A percentile compares a stretch with the other conserved stretches of the same genome.
These are phyloP conservation scores for Jatropha curcas DNA, from an alignment of 345 rosid species.

Conservation along the genomic window DNA sequence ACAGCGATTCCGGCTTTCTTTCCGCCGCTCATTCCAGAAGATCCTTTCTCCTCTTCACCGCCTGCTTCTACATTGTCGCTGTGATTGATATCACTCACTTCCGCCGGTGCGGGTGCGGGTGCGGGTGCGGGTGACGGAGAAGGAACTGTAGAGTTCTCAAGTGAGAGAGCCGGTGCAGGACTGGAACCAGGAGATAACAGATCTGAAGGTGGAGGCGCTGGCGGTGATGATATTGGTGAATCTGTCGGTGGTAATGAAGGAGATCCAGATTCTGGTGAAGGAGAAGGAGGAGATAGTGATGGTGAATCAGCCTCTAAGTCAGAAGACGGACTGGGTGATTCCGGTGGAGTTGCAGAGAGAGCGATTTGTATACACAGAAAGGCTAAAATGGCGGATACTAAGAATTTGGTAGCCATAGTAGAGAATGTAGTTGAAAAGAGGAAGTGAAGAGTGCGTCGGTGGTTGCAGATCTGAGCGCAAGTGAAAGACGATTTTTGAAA, in stretches of 20 bases:
- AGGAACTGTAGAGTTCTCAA: conserved; percentile 17
- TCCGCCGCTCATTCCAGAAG: conserved; percentile 50
- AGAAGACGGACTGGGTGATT: conserved; percentile 15
- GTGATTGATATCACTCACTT: conserved; percentile 35
- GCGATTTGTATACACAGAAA: not conserved
- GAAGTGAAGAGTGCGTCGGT: conserved; percentile 17
- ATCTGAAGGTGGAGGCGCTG: conserved; percentile 30
- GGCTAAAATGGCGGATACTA: not conserved
- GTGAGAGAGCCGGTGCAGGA: conserved; percentile 25
- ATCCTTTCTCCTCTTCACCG: not conserved
- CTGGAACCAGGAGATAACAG: conserved; percentile 23
- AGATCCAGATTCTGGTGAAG: conserved; percentile 4
- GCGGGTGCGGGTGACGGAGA: conserved; percentile 31
- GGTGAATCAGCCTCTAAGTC: not conserved
- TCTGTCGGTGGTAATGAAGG: conserved; percentile 20
- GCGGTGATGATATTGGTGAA: conserved; percentile 24
- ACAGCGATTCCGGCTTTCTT: conserved; percentile 61
- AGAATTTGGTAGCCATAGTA: conserved; percentile 11
- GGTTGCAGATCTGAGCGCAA: conserved; percentile 16
- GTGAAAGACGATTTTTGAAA: conserved; percentile 7
- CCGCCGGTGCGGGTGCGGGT: conserved; percentile 15
- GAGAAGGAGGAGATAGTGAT: conserved; percentile 25
- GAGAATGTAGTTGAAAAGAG: conserved; percentile 17
- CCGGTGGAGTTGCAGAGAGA: conserved; percentile 21
- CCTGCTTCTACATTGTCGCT: conserved; percentile 30